A percentile compares a stretch with the other conserved stretches of the same genome.
Conservation (phyloP, 805 yeast species). For the Kodamaea fukazawae region DNA sequence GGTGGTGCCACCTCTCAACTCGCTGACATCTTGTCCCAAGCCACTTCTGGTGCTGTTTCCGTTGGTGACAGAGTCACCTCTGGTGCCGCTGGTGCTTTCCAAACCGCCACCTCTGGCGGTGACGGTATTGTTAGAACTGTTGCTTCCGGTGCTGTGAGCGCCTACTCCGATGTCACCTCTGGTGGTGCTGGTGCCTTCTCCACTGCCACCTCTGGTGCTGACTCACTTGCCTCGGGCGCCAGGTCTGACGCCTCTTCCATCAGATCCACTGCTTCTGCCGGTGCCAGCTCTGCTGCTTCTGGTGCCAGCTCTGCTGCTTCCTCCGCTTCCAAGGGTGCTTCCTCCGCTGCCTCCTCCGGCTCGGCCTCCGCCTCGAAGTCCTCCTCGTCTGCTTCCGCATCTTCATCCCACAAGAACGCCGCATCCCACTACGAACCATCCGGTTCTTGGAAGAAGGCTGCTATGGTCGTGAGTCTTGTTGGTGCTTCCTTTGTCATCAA, state of each 20-base stretch:
- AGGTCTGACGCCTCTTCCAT: not conserved
- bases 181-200: constrained; percentile 15
- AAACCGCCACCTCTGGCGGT: constrained; percentile 14
- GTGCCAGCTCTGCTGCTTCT: constrained; percentile 13
- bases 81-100: constrained; percentile 12
- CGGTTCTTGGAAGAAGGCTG: constrained; percentile 37
- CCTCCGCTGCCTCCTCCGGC: constrained; percentile 13
- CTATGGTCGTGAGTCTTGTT: constrained; percentile 34
- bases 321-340: constrained; percentile 13
- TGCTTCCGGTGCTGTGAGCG: constrained; percentile 14
- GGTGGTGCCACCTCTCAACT: constrained; percentile 10
- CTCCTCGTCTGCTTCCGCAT: constrained; percentile 10
- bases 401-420: constrained; percentile 17
- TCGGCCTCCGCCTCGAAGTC: constrained; percentile 12
- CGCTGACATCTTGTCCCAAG: constrained; percentile 12
- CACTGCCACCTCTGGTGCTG: constrained; percentile 15
- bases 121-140: constrained; percentile 15
- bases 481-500: constrained; percentile 36
- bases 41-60: constrained; percentile 15
- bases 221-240: constrained; percentile 9
- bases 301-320: constrained; percentile 13
- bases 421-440: constrained; percentile 14
- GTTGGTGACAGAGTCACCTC: constrained; percentile 15
- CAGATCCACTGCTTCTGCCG: constrained; percentile 10
- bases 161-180: constrained; percentile 10